A percentile compares a stretch with the other conserved stretches of the same genome.
These are phyloP conservation scores for Beverwykella pulmonaria DNA, from an alignment of 495 filamentous ascomycete species.

Conservation along the genomic window DNA sequence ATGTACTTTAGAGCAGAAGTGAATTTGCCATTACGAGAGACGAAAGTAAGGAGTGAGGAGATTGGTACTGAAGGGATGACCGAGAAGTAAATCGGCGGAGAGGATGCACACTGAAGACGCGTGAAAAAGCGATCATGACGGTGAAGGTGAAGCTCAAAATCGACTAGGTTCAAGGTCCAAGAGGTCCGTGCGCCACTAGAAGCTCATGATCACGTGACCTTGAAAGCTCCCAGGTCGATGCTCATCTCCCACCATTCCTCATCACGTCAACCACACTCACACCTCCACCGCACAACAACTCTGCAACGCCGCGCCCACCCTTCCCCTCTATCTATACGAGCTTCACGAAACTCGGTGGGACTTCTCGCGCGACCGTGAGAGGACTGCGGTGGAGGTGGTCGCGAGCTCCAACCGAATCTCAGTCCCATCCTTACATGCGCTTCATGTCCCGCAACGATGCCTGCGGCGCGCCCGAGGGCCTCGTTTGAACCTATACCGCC, in stretches of 20 bases:
- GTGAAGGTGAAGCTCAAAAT: background rate
- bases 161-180: background rate
- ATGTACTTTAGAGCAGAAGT: background rate
- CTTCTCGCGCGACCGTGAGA: background rate
- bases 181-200: background rate
- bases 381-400: background rate
- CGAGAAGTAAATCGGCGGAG: too few species aligned
- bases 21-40: background rate
- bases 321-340: background rate
- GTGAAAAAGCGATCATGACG: background rate
- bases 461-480: slow-evolving; percentile 65
- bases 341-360: background rate
- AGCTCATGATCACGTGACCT: slow-evolving; percentile 5
- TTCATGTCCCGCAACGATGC: slow-evolving; percentile 56
- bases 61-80: background rate
- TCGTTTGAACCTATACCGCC: slow-evolving; percentile 84
- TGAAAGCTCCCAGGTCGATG: background rate
- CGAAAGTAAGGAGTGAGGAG: background rate
- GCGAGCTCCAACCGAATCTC: background rate
- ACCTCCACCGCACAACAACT: background rate
- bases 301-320: background rate
- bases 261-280: background rate
- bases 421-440: background rate
- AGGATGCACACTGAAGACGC: too few species aligned
- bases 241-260: background rate